Percentiles rank a stretch among this genome's conserved stretches.
Evolutionary conservation across 1,284 basidiomycete species (phyloP).

Genomic region (Gymnopus androsaceus): DNA sequence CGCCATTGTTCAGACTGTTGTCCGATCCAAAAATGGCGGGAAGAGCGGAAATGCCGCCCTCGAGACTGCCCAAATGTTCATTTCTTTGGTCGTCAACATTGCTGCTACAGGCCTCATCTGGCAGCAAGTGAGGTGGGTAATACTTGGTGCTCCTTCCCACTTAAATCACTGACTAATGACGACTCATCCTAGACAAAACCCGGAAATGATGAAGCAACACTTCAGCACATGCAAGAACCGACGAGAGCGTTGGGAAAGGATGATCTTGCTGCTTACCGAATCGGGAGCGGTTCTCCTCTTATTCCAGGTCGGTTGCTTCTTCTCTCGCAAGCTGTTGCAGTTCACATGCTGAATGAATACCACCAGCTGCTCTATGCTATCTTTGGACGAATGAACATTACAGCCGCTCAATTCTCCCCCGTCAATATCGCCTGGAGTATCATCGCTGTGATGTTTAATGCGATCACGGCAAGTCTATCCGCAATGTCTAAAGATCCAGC

Average conservation of each 20-base stretch:
- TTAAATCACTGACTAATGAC: not conserved
- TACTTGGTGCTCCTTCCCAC: not conserved
- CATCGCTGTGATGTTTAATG: constrained; percentile 5
- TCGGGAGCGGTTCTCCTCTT: constrained; percentile 1
- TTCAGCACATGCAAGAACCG: not conserved
- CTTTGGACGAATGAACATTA: constrained; percentile 1
- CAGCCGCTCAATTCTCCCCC: not conserved
- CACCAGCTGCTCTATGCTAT: constrained; percentile 7
- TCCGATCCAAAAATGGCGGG: not conserved
- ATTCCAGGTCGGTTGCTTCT: constrained; percentile 1
- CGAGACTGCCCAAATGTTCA: constrained; percentile 2
- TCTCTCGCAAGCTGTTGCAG: not conserved
- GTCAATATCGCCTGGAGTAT: constrained; percentile 2
- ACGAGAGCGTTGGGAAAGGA: not conserved
- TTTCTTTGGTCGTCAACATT: not conserved
- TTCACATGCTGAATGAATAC: not conserved
- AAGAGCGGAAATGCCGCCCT: constrained; percentile 2
- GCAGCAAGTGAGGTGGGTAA: not conserved
- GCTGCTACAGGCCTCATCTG: not conserved
- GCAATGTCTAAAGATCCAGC: too few relatives aligned
- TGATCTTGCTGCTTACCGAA: not conserved
- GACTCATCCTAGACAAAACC: not conserved
- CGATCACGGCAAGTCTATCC: not conserved
- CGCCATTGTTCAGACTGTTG: not conserved
- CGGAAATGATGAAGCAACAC: not conserved